A percentile compares a stretch with the other conserved stretches of the same genome.
phyloP scores from a whole-genome alignment of 108 stramenopile species.

The Stephanodiscus triporus region DNA sequence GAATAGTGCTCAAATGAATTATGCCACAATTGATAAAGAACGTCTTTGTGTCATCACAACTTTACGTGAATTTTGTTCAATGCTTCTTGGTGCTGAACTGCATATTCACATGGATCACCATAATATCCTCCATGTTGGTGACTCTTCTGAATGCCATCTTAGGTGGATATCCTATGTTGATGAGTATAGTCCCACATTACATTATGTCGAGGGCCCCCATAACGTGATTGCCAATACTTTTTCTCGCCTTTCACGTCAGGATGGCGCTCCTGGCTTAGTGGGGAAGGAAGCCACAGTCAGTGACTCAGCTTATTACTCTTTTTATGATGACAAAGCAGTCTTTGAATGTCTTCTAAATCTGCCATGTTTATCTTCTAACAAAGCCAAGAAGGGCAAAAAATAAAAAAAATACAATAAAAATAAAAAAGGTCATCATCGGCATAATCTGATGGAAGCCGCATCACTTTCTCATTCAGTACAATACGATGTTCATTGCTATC shows the following conservation, averaged over 20 bases:
- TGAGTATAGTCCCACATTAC: constrained; percentile 34
- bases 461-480: not conserved
- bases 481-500: constrained; percentile 33
- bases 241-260: not conserved
- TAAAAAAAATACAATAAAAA: not conserved
- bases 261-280: not conserved
- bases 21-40: constrained; percentile 53
- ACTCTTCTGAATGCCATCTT: too few relatives aligned
- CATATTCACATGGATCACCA: constrained; percentile 1
- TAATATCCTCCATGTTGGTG: not conserved
- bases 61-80: constrained; percentile 49
- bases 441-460: too few relatives aligned
- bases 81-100: constrained; percentile 12
- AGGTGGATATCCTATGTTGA: constrained; percentile 43
- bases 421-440: too few relatives aligned
- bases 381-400: not conserved
- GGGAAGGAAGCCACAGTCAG: not conserved
- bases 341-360: constrained; percentile 29
- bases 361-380: not conserved
- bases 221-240: constrained; percentile 10
- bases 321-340: constrained; percentile 4
- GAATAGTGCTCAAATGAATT: constrained; percentile 44
- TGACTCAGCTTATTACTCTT: not conserved
- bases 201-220: constrained; percentile 21
- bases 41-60: constrained; percentile 42